Base-by-base conservation (phyloP, 1,139 yeast genomes). In the Zygosaccharomyces pseudobailii region DNA sequence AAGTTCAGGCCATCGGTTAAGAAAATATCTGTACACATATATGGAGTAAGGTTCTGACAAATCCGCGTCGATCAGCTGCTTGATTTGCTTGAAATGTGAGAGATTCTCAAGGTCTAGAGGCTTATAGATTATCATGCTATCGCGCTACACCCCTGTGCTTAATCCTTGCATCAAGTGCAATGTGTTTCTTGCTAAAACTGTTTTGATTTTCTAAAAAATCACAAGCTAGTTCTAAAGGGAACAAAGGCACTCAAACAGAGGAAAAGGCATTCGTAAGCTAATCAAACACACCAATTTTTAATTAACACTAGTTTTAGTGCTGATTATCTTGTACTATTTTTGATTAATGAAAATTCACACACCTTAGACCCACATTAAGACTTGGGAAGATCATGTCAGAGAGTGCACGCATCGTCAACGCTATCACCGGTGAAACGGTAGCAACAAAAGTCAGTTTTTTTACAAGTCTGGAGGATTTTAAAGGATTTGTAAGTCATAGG, bases 1-100 rank as follows among this genome's bases (percentile, higher is more conserved):
- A 36, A 82, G 67, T 31, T 80, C 75, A 0, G 89, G 88, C 86
- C 87, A 82, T 55, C 80, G 80, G 54, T 79, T 79, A 28, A 84
- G 66, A 59, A 84, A 84, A 62, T 80, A 84, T 23, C 86, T 71
- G 62, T 82, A 84, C 4, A 84, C 88, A 55, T 82, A 84, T 17
- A 81, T 72, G 2, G 88, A 82, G 56, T 84, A 84, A 1, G 90
- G 90, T 62, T 84, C 90, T 13, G 85, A 79, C 23, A 84, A 68
- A 58, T 83, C 85, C 17, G 71, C 71, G 33, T 80, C 74, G n/a
- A 84, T 78, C 41, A 82, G 67, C 19, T 59, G 61, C 57, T 72
- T 72, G 40, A 78, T 53, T 5, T 65, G 60, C 8, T 60, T 49
- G 45, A 70, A 62, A 42, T 71, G 71, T 4, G 45, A 45, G 2